Conservation (phyloP, 805 yeast species). For the Kregervanrija delftensis region DNA sequence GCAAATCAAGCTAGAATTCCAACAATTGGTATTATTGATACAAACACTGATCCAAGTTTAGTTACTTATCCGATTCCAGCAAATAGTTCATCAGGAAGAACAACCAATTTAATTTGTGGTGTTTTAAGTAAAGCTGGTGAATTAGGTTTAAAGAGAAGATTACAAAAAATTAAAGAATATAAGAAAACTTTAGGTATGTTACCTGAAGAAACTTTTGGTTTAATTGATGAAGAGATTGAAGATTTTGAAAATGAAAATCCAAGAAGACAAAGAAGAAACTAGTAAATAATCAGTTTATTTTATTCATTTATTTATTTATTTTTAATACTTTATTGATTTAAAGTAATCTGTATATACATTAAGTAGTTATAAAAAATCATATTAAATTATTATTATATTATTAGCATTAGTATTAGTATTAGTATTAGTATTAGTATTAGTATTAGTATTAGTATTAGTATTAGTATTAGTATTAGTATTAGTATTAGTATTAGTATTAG, state of each 20-base stretch:
- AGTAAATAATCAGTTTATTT: neutral
- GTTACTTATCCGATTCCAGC: conserved; percentile 96
- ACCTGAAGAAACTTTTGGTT: conserved; percentile 13
- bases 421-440: no score
- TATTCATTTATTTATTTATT: neutral
- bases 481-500: no score
- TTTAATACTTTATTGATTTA: neutral
- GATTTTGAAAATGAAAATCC: neutral
- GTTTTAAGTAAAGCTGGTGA: conserved; percentile 81
- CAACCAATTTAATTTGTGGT: conserved; percentile 74
- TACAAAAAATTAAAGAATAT: conserved; percentile 31
- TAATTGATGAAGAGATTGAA: conserved; percentile 3
- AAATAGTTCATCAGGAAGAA: conserved; percentile 84
- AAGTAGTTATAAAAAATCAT: no score
- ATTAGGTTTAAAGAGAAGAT: conserved; percentile 59
- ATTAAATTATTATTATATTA: no score
- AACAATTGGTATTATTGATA: conserved; percentile 88
- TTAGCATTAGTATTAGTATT: no score
- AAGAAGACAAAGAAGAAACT: neutral
- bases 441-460: no score
- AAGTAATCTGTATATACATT: no score
- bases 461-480: no score
- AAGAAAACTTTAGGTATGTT: conserved; percentile 25
- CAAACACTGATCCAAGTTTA: conserved; percentile 83
- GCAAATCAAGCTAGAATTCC: conserved; percentile 81